These are phyloP conservation scores for Hyaloscypha finlandica DNA, from an alignment of 495 filamentous ascomycete genomes.

Conservation along the genomic window DNA sequence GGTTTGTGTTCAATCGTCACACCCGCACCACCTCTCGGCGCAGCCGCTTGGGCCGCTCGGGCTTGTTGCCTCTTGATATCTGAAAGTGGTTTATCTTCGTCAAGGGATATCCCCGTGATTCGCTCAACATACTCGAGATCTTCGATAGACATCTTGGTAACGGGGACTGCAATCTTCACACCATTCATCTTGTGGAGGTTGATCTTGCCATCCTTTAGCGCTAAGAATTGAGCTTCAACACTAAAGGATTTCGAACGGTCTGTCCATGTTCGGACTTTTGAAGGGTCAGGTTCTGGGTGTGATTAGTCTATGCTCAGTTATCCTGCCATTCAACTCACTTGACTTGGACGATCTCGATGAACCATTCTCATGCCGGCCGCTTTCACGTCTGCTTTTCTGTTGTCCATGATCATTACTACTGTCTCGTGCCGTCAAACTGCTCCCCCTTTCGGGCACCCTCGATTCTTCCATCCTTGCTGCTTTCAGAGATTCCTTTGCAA, in stretches of 20 bases:
- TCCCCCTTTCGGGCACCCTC: slow-evolving; percentile 65
- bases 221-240: slow-evolving; percentile 96
- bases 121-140: slow-evolving; percentile 95
- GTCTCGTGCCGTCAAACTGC: slow-evolving; percentile 60
- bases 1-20: slow-evolving; percentile 52
- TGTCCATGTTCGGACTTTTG: slow-evolving; percentile 88
- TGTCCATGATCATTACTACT: slow-evolving; percentile 56
- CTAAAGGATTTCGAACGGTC: slow-evolving; percentile 94
- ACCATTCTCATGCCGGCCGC: slow-evolving; percentile 47
- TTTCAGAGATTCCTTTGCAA: slow-evolving; percentile 74
- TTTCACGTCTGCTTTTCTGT: slow-evolving; percentile 74
- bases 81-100: slow-evolving; percentile 93
- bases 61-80: slow-evolving; percentile 63
- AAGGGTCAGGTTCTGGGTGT: slow-evolving; percentile 72
- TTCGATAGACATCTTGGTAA: slow-evolving; percentile 90
- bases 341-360: slow-evolving; percentile 53
- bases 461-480: slow-evolving; percentile 57
- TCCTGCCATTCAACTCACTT: slow-evolving; percentile 58
- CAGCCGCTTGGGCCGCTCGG: slow-evolving; percentile 30
- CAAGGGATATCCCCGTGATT: slow-evolving; percentile 80
- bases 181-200: slow-evolving; percentile 98
- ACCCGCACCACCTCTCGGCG: slow-evolving; percentile 33
- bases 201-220: slow-evolving; percentile 91
- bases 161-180: slow-evolving; percentile 95
- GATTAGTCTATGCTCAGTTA: not conserved